Percentiles rank a stretch among this genome's conserved stretches.
phyloP scores from a whole-genome alignment of 2,329 filamentous ascomycete genomes.

The Aplosporella prunicola region DNA sequence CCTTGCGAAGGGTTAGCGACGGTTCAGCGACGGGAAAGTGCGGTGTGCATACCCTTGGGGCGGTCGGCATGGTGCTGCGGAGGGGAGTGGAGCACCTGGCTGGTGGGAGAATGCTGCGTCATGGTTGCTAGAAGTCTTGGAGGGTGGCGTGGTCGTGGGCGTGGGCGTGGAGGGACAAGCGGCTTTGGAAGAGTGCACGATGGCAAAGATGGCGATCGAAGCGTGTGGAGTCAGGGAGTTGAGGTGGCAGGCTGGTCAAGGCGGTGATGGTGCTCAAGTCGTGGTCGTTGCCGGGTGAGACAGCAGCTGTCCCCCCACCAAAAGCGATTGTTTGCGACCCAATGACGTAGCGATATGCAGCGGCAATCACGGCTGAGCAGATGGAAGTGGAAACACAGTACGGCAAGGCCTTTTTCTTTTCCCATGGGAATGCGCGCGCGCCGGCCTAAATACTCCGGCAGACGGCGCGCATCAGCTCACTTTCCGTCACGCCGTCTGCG shows the following conservation, averaged over 20 bases:
- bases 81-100: constrained; percentile 24
- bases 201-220: not conserved
- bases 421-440: too few species aligned
- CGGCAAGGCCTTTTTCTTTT: too few species aligned
- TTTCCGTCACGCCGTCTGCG: too few species aligned
- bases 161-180: constrained; percentile 2
- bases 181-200: not conserved
- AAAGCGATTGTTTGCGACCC: constrained; percentile 1
- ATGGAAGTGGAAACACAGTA: too few species aligned
- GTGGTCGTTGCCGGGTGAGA: constrained; percentile 10
- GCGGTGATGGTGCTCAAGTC: constrained; percentile 2
- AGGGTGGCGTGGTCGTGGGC: constrained; percentile 10
- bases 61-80: constrained; percentile 29
- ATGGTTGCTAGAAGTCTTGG: constrained; percentile 16
- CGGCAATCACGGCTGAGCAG: constrained; percentile 11
- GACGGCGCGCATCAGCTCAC: too few species aligned
- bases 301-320: constrained; percentile 5
- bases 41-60: constrained; percentile 31
- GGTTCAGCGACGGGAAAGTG: constrained; percentile 4
- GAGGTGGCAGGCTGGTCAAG: not conserved
- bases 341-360: constrained; percentile 4
- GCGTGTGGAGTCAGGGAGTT: not conserved
- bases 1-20: constrained; percentile 42
- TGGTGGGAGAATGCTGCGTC: constrained; percentile 25
- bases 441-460: too few species aligned